These are phyloP conservation scores for Alternaria gaisen DNA, from an alignment of 2,329 filamentous ascomycete genomes.

Conservation along the genomic window DNA sequence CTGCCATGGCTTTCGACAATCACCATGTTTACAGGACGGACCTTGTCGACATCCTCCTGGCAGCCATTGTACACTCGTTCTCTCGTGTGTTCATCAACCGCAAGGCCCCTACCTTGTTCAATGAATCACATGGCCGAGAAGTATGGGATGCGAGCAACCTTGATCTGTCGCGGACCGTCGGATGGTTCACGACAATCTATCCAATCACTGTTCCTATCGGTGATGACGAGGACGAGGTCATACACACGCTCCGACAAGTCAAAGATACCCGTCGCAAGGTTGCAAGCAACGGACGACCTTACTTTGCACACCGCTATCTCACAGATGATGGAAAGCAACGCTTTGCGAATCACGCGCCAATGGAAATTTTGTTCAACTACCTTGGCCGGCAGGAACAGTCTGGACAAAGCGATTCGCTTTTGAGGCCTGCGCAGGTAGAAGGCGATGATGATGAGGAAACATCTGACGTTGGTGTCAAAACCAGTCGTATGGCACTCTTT, in stretches of 20 bases:
- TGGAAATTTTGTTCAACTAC: conserved; percentile 69
- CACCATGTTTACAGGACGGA: conserved; percentile 62
- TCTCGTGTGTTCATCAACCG: conserved; percentile 64
- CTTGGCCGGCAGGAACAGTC: conserved; percentile 61
- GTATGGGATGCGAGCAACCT: conserved; percentile 55
- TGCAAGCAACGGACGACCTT: conserved; percentile 57
- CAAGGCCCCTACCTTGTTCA: conserved; percentile 59
- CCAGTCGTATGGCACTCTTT: conserved; percentile 41
- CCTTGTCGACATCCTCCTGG: conserved; percentile 63
- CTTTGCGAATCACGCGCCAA: conserved; percentile 56
- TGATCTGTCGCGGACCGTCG: conserved; percentile 66
- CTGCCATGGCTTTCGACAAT: conserved; percentile 33
- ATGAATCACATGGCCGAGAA: conserved; percentile 50
- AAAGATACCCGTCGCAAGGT: conserved; percentile 63
- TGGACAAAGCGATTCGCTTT: conserved; percentile 57
- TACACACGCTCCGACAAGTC: conserved; percentile 61
- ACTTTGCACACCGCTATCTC: conserved; percentile 55
- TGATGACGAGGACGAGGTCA: conserved; percentile 58
- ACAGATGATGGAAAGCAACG: conserved; percentile 36
- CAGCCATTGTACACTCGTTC: conserved; percentile 65
- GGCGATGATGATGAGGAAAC: conserved; percentile 40
- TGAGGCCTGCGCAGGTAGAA: conserved; percentile 45
- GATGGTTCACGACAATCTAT: conserved; percentile 68
- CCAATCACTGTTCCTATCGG: conserved; percentile 58
- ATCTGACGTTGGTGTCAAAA: conserved; percentile 39